Evolutionary conservation across 2,329 filamentous ascomycete species (phyloP).

Genomic region (Chrysoporthe austroafricana): DNA sequence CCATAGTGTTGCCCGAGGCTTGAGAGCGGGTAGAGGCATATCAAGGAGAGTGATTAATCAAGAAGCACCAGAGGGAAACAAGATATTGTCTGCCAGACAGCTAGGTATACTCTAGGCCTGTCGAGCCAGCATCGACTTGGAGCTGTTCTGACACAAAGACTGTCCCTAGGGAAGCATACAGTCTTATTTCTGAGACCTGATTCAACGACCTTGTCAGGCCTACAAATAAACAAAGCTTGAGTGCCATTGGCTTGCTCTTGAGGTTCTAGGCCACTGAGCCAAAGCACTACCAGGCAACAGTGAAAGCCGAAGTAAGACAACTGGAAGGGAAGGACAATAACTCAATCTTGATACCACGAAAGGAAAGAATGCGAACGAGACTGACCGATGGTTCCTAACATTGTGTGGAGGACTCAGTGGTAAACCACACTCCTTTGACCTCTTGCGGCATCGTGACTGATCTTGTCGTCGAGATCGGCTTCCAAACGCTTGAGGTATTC

Average conservation of each 20-base stretch:
- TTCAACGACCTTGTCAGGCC: background rate
- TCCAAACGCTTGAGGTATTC: background rate
- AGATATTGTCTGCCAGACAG: background rate
- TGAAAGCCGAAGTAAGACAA: background rate
- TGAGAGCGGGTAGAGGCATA: background rate
- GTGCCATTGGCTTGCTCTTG: background rate
- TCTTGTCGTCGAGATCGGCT: background rate
- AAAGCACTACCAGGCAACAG: background rate
- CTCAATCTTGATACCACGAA: background rate
- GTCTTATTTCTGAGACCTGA: too few species aligned
- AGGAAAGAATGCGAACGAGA: background rate
- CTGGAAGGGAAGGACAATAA: background rate
- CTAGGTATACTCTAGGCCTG: too few species aligned
- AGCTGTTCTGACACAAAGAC: background rate
- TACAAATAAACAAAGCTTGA: background rate
- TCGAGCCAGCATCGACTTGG: too few species aligned
- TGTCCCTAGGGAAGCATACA: background rate
- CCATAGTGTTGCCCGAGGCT: background rate
- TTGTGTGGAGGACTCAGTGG: background rate
- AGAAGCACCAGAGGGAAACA: background rate
- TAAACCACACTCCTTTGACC: background rate
- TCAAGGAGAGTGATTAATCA: background rate
- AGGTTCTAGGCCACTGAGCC: background rate
- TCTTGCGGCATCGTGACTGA: background rate
- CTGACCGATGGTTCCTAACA: background rate